Percentiles rank a stretch among this genome's conserved stretches.
These are phyloP conservation scores for Lasiosphaeria hispida DNA, from an alignment of 495 filamentous ascomycete genomes.

Conservation along the genomic window DNA sequence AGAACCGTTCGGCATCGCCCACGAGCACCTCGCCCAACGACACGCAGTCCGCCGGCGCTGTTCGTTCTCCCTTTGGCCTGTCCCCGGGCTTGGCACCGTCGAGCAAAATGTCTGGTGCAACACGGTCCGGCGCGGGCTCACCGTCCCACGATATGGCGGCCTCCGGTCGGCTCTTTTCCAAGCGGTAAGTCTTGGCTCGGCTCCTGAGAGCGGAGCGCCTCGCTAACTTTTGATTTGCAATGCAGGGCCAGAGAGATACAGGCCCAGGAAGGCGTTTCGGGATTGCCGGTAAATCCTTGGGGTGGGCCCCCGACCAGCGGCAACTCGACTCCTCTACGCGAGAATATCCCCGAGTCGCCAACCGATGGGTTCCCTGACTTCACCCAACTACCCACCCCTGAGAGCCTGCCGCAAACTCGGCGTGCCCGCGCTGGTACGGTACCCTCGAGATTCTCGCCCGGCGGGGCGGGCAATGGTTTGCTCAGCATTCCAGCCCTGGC, in stretches of 20 bases:
- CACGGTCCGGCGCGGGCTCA: conserved; percentile 90
- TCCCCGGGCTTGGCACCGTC: conserved; percentile 61
- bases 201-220: conserved; percentile 15
- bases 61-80: conserved; percentile 74
- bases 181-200: conserved; percentile 64
- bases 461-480: conserved; percentile 55
- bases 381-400: conserved; percentile 60
- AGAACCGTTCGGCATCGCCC: conserved; percentile 79
- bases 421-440: conserved; percentile 93
- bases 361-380: conserved; percentile 95
- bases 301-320: conserved; percentile 87
- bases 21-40: conserved; percentile 89
- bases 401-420: conserved; percentile 54
- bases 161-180: conserved; percentile 74
- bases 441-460: conserved; percentile 85
- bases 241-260: conserved; percentile 90
- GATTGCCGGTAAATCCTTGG: conserved; percentile 80
- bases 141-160: conserved; percentile 85
- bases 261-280: conserved; percentile 79
- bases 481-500: conserved; percentile 63
- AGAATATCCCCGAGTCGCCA: conserved; percentile 96
- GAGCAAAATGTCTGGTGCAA: conserved; percentile 66
- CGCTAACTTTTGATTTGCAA: conserved; percentile 16
- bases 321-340: conserved; percentile 90
- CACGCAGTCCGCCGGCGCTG: conserved; percentile 59